These are phyloP conservation scores for Parafenestella ontariensis DNA, from an alignment of 2,329 filamentous ascomycete species.

Conservation along the genomic window DNA sequence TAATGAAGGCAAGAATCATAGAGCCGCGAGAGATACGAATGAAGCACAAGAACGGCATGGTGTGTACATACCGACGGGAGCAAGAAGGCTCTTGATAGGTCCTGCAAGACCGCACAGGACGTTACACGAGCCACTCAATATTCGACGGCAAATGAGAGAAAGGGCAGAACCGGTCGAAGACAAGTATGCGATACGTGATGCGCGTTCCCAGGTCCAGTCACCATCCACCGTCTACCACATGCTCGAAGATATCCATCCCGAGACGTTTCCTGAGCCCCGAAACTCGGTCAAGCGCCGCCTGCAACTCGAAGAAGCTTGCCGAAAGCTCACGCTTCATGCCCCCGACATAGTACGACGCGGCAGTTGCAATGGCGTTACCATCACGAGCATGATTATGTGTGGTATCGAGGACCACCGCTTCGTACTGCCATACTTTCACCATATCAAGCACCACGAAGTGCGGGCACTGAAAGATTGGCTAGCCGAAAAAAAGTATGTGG, in stretches of 20 bases:
- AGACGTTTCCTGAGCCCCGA: slow-evolving; percentile 10
- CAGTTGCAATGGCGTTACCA: slow-evolving; percentile 23
- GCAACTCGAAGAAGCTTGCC: slow-evolving; percentile 21
- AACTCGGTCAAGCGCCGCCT: slow-evolving; percentile 20
- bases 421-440: slow-evolving; percentile 27
- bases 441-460: slow-evolving; percentile 37
- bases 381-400: slow-evolving; percentile 28
- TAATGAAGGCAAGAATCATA: background rate
- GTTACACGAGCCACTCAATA: background rate
- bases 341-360: slow-evolving; percentile 27
- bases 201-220: background rate
- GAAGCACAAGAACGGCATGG: background rate
- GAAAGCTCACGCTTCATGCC: slow-evolving; percentile 10
- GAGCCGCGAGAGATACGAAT: background rate
- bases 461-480: slow-evolving; percentile 31
- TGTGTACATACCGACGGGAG: background rate
- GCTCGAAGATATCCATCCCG: slow-evolving; percentile 7
- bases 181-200: background rate
- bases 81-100: background rate
- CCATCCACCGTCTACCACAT: background rate
- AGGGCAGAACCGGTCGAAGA: background rate
- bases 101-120: background rate
- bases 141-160: background rate
- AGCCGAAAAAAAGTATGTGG: slow-evolving; percentile 14
- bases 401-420: slow-evolving; percentile 21